Conservation (phyloP, 2,329 filamentous ascomycete species). For the Curvularia verruculosa region DNA sequence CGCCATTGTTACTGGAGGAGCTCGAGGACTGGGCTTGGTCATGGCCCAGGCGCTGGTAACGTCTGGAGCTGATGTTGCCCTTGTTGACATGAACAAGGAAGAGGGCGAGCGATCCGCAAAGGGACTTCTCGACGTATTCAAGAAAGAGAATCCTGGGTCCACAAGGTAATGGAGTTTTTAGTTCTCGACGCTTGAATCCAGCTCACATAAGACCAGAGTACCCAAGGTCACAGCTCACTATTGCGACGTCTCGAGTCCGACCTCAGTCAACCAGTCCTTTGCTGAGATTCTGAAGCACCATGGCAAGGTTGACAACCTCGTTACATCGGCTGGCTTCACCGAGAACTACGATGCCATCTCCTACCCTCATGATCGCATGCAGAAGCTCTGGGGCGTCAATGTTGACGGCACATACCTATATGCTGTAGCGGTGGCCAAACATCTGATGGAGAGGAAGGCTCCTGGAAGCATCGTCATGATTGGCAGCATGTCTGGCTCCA, state of each 20-base stretch:
- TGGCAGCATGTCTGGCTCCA: conserved; percentile 90
- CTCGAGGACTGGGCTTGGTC: conserved; percentile 84
- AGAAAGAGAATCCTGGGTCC: conserved; percentile 77
- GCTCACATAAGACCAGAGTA: conserved; percentile 54
- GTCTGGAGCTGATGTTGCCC: conserved; percentile 85
- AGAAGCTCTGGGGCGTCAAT: conserved; percentile 94
- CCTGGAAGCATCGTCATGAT: conserved; percentile 91
- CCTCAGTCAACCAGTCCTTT: conserved; percentile 77
- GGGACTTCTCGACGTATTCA: conserved; percentile 76
- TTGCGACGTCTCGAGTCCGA: conserved; percentile 81
- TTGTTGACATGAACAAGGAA: conserved; percentile 92
- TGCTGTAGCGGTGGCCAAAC: conserved; percentile 81
- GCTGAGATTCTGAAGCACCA: conserved; percentile 72
- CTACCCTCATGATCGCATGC: conserved; percentile 88
- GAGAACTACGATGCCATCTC: conserved; percentile 93
- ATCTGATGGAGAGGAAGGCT: conserved; percentile 81
- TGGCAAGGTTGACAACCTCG: conserved; percentile 85
- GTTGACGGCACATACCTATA: conserved; percentile 93
- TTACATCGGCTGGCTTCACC: conserved; percentile 95
- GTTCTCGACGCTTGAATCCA: neutral
- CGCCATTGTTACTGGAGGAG: conserved; percentile 87
- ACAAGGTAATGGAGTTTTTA: conserved; percentile 59
- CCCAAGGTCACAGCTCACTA: conserved; percentile 90
- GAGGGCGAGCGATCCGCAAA: conserved; percentile 80
- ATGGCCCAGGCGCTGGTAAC: conserved; percentile 92